Conservation (phyloP, 805 yeast species). For the Lipomyces kockii region DNA sequence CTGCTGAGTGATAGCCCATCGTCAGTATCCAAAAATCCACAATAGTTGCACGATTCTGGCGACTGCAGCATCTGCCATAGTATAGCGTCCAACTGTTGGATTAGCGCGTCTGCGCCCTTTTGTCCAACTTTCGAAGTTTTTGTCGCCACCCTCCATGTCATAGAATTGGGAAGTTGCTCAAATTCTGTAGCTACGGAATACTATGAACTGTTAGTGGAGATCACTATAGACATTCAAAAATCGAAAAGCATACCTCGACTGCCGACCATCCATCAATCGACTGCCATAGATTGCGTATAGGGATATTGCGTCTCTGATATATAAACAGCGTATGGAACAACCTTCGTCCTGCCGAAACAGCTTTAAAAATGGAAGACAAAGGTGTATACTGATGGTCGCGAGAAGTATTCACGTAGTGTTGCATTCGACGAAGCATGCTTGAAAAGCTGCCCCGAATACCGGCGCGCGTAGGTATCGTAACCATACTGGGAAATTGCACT, state of each 20-base stretch:
- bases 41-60: not conserved
- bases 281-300: slow-evolving; percentile 21
- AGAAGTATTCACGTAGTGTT: slow-evolving; percentile 2
- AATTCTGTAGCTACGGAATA: slow-evolving; percentile 34
- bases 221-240: not conserved
- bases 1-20: not conserved
- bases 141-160: slow-evolving; percentile 31
- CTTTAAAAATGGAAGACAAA: slow-evolving; percentile 11
- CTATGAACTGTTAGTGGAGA: slow-evolving; percentile 4
- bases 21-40: not conserved
- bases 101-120: not conserved
- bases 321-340: slow-evolving; percentile 38
- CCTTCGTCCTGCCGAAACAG: slow-evolving; percentile 15
- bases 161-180: slow-evolving; percentile 8
- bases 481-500: slow-evolving; percentile 37
- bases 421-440: slow-evolving; percentile 22
- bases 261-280: slow-evolving; percentile 19
- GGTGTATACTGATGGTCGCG: slow-evolving; percentile 23
- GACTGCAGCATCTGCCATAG: slow-evolving; percentile 12
- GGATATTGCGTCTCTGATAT: slow-evolving; percentile 21
- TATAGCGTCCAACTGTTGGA: slow-evolving; percentile 21
- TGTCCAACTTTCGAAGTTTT: slow-evolving; percentile 7
- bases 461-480: slow-evolving; percentile 24
- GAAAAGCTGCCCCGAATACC: slow-evolving; percentile 10
- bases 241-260: slow-evolving; percentile 25